phyloP scores from a whole-genome alignment of 2,329 filamentous ascomycete species.

The Neoarthrinium moseri region DNA sequence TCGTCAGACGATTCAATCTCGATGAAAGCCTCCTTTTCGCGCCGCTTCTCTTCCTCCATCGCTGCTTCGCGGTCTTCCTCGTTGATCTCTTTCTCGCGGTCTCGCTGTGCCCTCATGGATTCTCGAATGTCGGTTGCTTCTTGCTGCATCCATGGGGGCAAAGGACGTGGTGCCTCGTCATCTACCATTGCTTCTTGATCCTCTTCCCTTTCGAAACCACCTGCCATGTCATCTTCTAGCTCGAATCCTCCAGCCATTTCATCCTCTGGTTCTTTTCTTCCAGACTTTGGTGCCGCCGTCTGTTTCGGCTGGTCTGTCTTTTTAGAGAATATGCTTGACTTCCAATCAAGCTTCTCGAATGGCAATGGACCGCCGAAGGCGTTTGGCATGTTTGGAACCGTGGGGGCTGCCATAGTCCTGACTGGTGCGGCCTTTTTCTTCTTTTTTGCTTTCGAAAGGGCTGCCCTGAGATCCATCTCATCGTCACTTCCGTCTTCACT shows the following conservation, averaged over 20 bases:
- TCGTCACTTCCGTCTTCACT: conserved; percentile 65
- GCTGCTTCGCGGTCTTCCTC: conserved; percentile 61
- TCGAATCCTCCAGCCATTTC: conserved; percentile 36
- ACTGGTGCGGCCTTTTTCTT: conserved; percentile 43
- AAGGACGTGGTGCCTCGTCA: conserved; percentile 47
- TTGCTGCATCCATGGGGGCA: conserved; percentile 72
- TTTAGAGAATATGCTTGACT: conserved; percentile 56
- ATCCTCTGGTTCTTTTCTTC: conserved; percentile 11
- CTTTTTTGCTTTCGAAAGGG: conserved; percentile 70
- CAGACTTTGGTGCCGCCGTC: conserved; percentile 4
- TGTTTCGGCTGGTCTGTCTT: conserved; percentile 24
- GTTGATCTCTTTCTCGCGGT: conserved; percentile 58
- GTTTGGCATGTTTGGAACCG: conserved; percentile 55
- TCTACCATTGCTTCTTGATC: conserved; percentile 22
- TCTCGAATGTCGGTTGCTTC: conserved; percentile 66
- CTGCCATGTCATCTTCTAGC: conserved; percentile 51
- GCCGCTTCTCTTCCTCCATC: conserved; percentile 49
- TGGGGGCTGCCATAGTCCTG: conserved; percentile 30
- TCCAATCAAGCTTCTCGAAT: conserved; percentile 81
- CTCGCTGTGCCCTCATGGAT: conserved; percentile 57
- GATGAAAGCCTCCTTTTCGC: conserved; percentile 51
- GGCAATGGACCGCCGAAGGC: conserved; percentile 79
- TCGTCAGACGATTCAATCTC: conserved; percentile 63
- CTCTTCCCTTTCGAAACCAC: conserved; percentile 56
- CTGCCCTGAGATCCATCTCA: conserved; percentile 77